Conservation (phyloP, 2,329 filamentous ascomycete genomes). For the Corynespora cassiicola region DNA sequence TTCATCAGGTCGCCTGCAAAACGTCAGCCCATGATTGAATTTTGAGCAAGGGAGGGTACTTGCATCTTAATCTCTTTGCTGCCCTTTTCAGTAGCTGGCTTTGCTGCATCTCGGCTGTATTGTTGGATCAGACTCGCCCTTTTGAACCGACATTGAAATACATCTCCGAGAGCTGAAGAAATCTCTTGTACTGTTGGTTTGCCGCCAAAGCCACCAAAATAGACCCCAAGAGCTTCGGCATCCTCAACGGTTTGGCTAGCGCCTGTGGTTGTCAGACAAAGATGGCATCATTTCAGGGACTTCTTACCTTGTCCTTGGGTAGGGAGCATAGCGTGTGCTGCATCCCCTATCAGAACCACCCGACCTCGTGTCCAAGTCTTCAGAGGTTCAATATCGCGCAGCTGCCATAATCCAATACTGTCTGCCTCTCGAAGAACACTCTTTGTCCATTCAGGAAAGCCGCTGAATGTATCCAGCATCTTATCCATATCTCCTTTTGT, state of each 20-base stretch:
- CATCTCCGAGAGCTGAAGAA: constrained; percentile 5
- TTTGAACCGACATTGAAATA: constrained; percentile 32
- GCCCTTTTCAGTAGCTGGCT: constrained; percentile 43
- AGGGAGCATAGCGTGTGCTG: constrained; percentile 62
- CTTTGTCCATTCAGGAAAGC: constrained; percentile 51
- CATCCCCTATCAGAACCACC: constrained; percentile 63
- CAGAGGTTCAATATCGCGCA: constrained; percentile 54
- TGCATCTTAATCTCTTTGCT: constrained; percentile 40
- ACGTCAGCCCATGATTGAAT: background rate
- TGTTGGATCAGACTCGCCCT: constrained; percentile 50
- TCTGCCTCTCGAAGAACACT: constrained; percentile 37
- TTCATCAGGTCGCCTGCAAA: constrained; percentile 40
- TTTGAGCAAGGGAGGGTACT: background rate
- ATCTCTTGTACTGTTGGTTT: constrained; percentile 25
- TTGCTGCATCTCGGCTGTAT: constrained; percentile 53
- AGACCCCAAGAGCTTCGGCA: constrained; percentile 52
- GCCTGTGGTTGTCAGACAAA: too few species aligned
- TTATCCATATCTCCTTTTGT: constrained; percentile 43
- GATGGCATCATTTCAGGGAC: too few species aligned
- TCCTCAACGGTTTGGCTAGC: constrained; percentile 64
- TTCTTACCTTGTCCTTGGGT: constrained; percentile 63
- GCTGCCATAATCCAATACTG: constrained; percentile 53
- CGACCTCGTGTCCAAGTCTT: constrained; percentile 53
- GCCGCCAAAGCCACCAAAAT: constrained; percentile 16
- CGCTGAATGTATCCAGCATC: constrained; percentile 49